phyloP scores from a whole-genome alignment of 164 flowering plant species.

The Piper betle region DNA sequence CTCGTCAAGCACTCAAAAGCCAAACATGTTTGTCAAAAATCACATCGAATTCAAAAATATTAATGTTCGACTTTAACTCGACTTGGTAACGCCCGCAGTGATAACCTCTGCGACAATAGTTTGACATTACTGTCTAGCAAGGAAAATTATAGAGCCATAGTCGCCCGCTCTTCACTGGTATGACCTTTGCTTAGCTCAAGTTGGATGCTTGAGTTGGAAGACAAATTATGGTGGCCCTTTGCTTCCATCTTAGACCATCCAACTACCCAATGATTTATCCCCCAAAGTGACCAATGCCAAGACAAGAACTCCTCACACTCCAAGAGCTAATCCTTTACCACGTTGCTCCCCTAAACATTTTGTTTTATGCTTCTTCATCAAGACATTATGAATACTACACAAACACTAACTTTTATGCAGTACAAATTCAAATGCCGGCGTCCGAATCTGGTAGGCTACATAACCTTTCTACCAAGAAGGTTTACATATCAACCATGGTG shows the following conservation, averaged over 20 bases:
- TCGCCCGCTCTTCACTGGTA: background rate
- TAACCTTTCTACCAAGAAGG: background rate
- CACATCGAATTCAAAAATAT: too few relatives aligned
- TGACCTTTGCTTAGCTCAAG: background rate
- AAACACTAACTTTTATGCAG: conserved; percentile 12
- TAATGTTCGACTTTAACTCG: too few relatives aligned
- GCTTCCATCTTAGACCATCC: conserved; percentile 78
- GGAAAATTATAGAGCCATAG: background rate
- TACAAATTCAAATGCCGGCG: conserved; percentile 14
- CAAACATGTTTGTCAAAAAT: too few relatives aligned
- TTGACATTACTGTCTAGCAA: background rate
- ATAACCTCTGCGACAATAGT: too few relatives aligned
- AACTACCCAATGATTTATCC: conserved; percentile 29
- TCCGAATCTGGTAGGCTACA: background rate
- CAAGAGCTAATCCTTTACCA: conserved; percentile 9
- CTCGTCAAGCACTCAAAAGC: too few relatives aligned
- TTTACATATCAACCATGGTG: background rate
- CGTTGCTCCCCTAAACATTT: conserved; percentile 8
- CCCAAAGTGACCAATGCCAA: conserved; percentile 9
- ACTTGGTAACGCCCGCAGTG: too few relatives aligned
- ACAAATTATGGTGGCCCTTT: conserved; percentile 42
- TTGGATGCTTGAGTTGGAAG: conserved; percentile 43
- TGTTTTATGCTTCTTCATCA: conserved; percentile 43
- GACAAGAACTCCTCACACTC: conserved; percentile 4
- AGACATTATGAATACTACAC: conserved; percentile 27